A percentile compares a stretch with the other conserved stretches of the same genome.
phyloP scores from a whole-genome alignment of 805 yeast species.

The Lipomyces kockii region DNA sequence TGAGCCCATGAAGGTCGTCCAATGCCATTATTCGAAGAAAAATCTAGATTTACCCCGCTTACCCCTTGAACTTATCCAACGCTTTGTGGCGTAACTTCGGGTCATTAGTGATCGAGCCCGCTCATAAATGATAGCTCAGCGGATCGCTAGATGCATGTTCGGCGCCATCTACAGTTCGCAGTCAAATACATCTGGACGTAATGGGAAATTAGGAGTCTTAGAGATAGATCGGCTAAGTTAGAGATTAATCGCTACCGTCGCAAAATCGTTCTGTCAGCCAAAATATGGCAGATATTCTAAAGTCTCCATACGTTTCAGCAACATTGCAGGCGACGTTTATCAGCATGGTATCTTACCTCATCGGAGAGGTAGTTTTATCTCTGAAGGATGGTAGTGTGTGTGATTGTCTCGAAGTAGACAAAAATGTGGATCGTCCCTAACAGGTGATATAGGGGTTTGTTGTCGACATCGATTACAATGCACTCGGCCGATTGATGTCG shows the following conservation, averaged over 20 bases:
- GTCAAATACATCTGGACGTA: too few relatives aligned
- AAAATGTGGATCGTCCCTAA: not conserved
- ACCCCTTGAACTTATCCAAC: too few relatives aligned
- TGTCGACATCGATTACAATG: constrained; percentile 21
- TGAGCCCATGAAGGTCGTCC: too few relatives aligned
- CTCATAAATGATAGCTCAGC: too few relatives aligned
- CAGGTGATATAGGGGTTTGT: not conserved
- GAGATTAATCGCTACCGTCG: not conserved
- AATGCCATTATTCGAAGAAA: too few relatives aligned
- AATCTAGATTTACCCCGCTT: too few relatives aligned
- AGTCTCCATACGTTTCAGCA: not conserved
- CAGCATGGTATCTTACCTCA: not conserved
- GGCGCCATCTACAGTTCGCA: too few relatives aligned
- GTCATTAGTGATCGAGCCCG: too few relatives aligned
- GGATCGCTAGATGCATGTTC: too few relatives aligned
- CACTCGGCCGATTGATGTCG: constrained; percentile 45
- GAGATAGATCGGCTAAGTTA: too few relatives aligned
- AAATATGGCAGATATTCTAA: not conserved
- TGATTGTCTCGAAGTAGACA: not conserved
- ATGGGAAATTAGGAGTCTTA: too few relatives aligned
- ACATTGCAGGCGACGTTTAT: not conserved
- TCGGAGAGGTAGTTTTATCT: not conserved
- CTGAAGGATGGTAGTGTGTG: not conserved
- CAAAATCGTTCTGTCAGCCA: not conserved
- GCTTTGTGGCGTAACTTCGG: too few relatives aligned